Evolutionary conservation across 2,329 filamentous ascomycete species (phyloP), one percentile per base, ranked within the genome.

Genomic region (Mariannaea elegans): DNA sequence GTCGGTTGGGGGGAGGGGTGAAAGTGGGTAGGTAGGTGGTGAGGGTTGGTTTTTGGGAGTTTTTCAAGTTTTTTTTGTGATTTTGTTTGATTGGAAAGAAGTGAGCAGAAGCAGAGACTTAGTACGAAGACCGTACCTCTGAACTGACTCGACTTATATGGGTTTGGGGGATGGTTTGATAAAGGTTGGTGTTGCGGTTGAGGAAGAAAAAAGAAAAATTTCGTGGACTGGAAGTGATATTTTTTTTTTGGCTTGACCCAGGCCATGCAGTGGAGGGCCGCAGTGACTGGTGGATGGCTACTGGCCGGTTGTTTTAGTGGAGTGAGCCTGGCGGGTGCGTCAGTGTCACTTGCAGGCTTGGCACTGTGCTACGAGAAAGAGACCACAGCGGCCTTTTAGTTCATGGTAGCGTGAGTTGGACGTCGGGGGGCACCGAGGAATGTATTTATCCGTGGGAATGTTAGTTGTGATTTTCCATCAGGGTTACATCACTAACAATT

Each of bases 41-140:
- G 38, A 41, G 38, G 38, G 38, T 41, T 41, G 38, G 19, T 79
- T 82, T 87, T 85, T 79, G 79, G 74, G 73, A 66, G 76, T 76
- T 86, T 87, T 85, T 82, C 79, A 78, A 73, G 71, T 86, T 87
- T 87, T 87, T 87, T 86, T 82, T 76, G 72, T 78, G 77, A 77
- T 78, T 84, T 84, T 84, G 78, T 80, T 74, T 77, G 75, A 76
- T 75, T 77, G 76, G 24, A 74, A 73, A 80, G 79, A 82, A 79
- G 77, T 77, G 81, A 81, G 80, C 78, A 81, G 84, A 84, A 82
- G 83, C 83, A 87, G 82, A 84, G 81, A 83, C 80, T 75, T 79
- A 82, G 82, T 80, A 84, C 82, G 81, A 82, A 76, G 78, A 80
- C 79, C 82, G 83, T 81, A 84, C 83, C 84, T 81, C 82, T 81